Evolutionary conservation across 2,329 filamentous ascomycete species (phyloP).

Genomic region (Ampelomyces quisqualis): DNA sequence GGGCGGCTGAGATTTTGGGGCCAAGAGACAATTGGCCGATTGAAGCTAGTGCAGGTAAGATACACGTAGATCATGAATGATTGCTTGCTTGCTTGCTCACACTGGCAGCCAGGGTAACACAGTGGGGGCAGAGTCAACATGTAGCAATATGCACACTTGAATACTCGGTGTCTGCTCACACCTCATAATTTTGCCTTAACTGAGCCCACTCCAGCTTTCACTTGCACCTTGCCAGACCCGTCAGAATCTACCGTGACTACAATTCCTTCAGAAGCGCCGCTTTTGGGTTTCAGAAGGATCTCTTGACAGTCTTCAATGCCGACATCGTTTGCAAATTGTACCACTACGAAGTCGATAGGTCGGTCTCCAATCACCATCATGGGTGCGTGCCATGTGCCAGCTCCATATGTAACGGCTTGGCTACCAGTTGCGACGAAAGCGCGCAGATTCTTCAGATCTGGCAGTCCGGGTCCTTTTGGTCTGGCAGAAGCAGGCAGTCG

Average conservation of each 20-base stretch:
- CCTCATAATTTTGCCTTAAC: conserved; percentile 33
- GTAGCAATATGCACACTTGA: too few relatives aligned
- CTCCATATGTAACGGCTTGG: conserved; percentile 88
- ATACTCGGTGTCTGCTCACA: too few relatives aligned
- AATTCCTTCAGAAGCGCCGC: conserved; percentile 34
- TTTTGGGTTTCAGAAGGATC: conserved; percentile 51
- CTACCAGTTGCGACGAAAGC: conserved; percentile 77
- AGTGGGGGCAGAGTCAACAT: too few relatives aligned
- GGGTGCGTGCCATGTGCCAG: conserved; percentile 93
- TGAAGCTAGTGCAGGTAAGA: too few relatives aligned
- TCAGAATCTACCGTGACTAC: conserved; percentile 39
- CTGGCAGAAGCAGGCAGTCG: conserved; percentile 34
- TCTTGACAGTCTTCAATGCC: conserved; percentile 86
- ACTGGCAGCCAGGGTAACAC: too few relatives aligned
- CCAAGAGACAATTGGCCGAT: too few relatives aligned
- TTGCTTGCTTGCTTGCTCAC: too few relatives aligned
- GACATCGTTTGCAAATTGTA: conserved; percentile 85
- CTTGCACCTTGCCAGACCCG: conserved; percentile 33
- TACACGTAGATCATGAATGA: too few relatives aligned
- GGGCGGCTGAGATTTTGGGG: too few relatives aligned
- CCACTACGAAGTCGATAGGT: conserved; percentile 76
- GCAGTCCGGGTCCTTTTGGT: conserved; percentile 59
- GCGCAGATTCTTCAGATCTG: conserved; percentile 67
- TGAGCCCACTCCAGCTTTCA: conserved; percentile 39
- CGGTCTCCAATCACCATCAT: conserved; percentile 80